Conservation (phyloP, 2,329 filamentous ascomycete genomes). For the Decorospora gaudefroyi region DNA sequence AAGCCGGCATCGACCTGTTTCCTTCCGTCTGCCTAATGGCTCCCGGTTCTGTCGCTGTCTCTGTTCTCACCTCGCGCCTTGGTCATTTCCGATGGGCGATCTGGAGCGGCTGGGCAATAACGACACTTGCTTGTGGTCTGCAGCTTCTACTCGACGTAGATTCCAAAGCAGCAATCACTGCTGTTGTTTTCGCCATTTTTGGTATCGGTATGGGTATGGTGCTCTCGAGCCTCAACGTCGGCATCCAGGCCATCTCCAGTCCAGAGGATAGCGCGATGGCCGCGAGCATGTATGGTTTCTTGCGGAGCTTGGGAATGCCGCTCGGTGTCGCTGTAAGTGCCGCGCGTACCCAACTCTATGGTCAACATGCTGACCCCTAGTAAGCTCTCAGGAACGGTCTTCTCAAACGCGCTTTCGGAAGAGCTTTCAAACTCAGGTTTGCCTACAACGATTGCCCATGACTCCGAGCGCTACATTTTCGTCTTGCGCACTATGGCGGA, state of each 20-base stretch:
- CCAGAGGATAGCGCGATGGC: slow-evolving; percentile 43
- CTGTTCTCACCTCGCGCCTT: slow-evolving; percentile 30
- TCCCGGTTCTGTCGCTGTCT: slow-evolving; percentile 34
- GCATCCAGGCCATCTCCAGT: slow-evolving; percentile 46
- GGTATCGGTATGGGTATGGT: slow-evolving; percentile 53
- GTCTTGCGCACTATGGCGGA: slow-evolving; percentile 26
- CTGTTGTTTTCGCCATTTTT: slow-evolving; percentile 45
- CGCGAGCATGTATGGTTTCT: slow-evolving; percentile 47
- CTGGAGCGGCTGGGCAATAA: slow-evolving; percentile 50
- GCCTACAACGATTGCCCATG: slow-evolving; percentile 29
- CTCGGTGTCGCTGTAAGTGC: slow-evolving; percentile 48
- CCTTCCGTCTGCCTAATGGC: slow-evolving; percentile 37
- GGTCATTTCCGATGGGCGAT: slow-evolving; percentile 50
- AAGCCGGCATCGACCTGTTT: slow-evolving; percentile 49
- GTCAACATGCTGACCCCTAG: slow-evolving; percentile 4
- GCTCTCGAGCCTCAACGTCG: slow-evolving; percentile 49
- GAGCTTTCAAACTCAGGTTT: slow-evolving; percentile 31
- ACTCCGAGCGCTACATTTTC: slow-evolving; percentile 37
- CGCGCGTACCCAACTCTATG: background rate
- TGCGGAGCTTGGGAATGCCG: slow-evolving; percentile 52
- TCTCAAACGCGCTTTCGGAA: slow-evolving; percentile 49
- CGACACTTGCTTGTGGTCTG: slow-evolving; percentile 45
- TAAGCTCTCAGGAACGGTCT: slow-evolving; percentile 40
- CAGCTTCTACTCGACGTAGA: slow-evolving; percentile 44
- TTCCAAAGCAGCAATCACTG: slow-evolving; percentile 45